A percentile compares a stretch with the other conserved stretches of the same genome.
Conservation (phyloP, 2,329 filamentous ascomycete species). For the Fusarium nanum region DNA sequence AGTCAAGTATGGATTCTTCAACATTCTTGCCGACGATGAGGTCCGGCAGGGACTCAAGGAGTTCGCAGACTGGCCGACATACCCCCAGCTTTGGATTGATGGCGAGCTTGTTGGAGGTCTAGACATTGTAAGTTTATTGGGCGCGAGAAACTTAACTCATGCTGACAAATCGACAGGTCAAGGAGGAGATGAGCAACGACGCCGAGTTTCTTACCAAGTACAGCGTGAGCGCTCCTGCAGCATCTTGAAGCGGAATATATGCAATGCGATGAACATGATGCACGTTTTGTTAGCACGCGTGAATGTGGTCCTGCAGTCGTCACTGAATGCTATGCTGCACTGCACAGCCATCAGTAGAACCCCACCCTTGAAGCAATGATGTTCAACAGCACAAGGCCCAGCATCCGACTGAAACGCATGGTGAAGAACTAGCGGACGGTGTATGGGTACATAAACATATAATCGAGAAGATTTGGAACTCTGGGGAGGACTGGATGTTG, state of each 20-base stretch:
- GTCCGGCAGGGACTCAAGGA: conserved; percentile 96
- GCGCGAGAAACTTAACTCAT: not conserved
- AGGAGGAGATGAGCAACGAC: conserved; percentile 90
- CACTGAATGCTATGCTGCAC: conserved; percentile 6
- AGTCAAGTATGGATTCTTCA: conserved; percentile 98
- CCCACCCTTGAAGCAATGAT: not conserved
- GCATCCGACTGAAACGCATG: not conserved
- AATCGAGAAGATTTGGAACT: conserved; percentile 1
- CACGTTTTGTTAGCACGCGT: conserved; percentile 21
- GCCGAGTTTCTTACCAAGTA: conserved; percentile 84
- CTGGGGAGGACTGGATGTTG: conserved; percentile 4
- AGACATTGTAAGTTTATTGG: conserved; percentile 82
- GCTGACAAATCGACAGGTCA: conserved; percentile 70
- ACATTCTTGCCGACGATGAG: conserved; percentile 97
- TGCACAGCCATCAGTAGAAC: conserved; percentile 7
- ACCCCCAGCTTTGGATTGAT: conserved; percentile 91
- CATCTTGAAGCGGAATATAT: conserved; percentile 48
- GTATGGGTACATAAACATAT: not conserved
- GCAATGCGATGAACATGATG: conserved; percentile 15
- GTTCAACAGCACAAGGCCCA: conserved; percentile 10
- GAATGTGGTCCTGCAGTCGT: conserved; percentile 7
- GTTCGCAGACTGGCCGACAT: conserved; percentile 98
- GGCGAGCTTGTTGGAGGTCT: conserved; percentile 93
- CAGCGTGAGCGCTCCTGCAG: conserved; percentile 62
- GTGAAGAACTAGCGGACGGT: not conserved